A percentile compares a stretch with the other conserved stretches of the same genome.
phyloP scores from a whole-genome alignment of 2,329 filamentous ascomycete species.

The Epichloe gansuensis region DNA sequence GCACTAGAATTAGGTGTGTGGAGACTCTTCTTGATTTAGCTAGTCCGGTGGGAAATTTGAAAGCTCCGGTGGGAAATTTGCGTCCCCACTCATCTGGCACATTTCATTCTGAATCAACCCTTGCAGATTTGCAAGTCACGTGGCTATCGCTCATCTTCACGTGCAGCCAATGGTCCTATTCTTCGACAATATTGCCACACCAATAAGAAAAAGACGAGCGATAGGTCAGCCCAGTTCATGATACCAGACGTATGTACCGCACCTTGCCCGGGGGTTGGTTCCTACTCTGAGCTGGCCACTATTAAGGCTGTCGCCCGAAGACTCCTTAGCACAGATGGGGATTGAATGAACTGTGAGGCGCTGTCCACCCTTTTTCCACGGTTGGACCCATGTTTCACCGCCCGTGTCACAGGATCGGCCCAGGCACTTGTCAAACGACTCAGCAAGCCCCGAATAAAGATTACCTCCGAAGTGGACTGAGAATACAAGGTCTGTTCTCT shows the following conservation, averaged over 20 bases:
- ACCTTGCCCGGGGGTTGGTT: not conserved
- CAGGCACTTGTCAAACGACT: conserved; percentile 7
- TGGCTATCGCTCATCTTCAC: not conserved
- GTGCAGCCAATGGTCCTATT: not conserved
- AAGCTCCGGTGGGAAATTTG: no score
- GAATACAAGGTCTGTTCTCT: not conserved
- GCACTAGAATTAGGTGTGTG: no score
- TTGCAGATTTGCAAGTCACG: no score
- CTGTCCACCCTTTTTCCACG: not conserved
- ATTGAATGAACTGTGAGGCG: not conserved
- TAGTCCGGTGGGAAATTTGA: no score
- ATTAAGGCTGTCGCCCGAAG: not conserved
- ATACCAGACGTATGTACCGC: not conserved
- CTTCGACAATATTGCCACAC: not conserved
- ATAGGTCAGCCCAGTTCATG: not conserved
- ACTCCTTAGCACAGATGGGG: not conserved
- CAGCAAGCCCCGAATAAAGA: not conserved
- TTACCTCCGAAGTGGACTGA: not conserved
- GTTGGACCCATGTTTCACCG: conserved; percentile 6
- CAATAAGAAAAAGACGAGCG: conserved; percentile 3
- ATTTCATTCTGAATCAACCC: no score
- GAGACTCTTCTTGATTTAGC: no score
- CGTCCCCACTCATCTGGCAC: no score
- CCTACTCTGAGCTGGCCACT: not conserved
- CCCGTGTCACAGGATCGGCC: conserved; percentile 2